These are phyloP conservation scores for Colletotrichum trifolii DNA, from an alignment of 2,329 filamentous ascomycete genomes.

Conservation along the genomic window DNA sequence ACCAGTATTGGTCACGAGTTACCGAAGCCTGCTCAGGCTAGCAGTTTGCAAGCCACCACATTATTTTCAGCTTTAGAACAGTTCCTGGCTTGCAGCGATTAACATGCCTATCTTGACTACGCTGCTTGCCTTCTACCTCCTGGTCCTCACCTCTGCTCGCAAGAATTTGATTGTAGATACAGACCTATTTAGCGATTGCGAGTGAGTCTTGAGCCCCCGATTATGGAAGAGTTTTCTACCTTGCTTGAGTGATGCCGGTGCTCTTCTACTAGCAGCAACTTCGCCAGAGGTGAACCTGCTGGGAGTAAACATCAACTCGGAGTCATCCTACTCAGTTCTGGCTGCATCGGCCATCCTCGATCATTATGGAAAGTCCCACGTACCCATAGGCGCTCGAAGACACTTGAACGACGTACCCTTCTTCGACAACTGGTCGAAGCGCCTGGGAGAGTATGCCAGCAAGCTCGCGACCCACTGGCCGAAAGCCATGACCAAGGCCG, in stretches of 20 bases:
- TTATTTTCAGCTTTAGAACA: no score
- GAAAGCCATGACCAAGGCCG: constrained; percentile 47
- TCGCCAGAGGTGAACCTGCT: constrained; percentile 50
- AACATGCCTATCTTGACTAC: not conserved
- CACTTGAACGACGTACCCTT: constrained; percentile 56
- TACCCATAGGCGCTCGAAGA: constrained; percentile 51
- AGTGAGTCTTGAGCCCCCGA: constrained; percentile 45
- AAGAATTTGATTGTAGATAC: constrained; percentile 59
- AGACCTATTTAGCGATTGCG: constrained; percentile 59
- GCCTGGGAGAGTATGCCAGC: constrained; percentile 56
- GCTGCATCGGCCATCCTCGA: constrained; percentile 53
- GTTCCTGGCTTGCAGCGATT: not conserved
- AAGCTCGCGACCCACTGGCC: constrained; percentile 57
- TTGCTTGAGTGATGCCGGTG: constrained; percentile 50
- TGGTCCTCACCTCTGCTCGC: not conserved
- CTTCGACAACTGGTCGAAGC: constrained; percentile 53
- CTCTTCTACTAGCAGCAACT: constrained; percentile 54
- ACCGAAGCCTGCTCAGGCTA: no score
- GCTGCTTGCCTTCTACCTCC: not conserved
- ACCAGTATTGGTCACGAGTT: not conserved
- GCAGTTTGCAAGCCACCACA: no score
- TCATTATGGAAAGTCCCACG: constrained; percentile 50
- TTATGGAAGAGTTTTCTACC: not conserved
- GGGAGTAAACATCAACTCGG: constrained; percentile 54
- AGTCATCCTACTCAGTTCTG: constrained; percentile 53